Percentiles rank a stretch among this genome's conserved stretches.
Conservation (phyloP, 2,329 filamentous ascomycete genomes). For the Alternaria longipes region DNA sequence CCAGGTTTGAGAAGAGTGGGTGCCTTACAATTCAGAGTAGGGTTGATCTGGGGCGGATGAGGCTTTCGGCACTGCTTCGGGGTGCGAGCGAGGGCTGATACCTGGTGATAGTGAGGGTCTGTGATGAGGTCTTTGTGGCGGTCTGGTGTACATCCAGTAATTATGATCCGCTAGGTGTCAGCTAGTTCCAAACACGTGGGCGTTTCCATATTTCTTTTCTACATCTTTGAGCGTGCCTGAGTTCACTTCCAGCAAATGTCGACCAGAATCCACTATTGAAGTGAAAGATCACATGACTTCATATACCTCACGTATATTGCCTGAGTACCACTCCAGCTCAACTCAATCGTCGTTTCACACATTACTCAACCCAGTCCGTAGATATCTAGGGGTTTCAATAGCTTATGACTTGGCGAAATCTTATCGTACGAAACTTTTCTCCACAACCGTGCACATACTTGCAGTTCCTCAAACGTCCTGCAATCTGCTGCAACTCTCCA, state of each 20-base stretch:
- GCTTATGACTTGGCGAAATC: too few relatives aligned
- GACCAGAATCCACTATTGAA: background rate
- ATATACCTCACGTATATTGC: too few relatives aligned
- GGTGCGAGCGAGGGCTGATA: background rate
- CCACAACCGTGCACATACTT: background rate
- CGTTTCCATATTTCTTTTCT: accelerated
- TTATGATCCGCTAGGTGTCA: background rate
- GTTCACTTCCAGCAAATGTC: background rate
- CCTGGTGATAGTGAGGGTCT: background rate
- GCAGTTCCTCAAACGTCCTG: background rate
- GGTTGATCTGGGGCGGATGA: background rate
- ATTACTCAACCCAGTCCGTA: too few relatives aligned
- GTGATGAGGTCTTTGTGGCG: background rate
- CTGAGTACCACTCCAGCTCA: too few relatives aligned
- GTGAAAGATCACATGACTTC: too few relatives aligned
- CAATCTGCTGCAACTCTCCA: background rate
- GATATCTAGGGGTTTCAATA: too few relatives aligned
- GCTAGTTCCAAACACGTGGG: background rate
- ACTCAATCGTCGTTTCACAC: too few relatives aligned
- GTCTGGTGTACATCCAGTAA: background rate
- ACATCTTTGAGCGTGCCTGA: background rate
- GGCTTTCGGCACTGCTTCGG: background rate
- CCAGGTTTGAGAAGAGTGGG: background rate
- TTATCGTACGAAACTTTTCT: too few relatives aligned
- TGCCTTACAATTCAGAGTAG: background rate